Evolutionary conservation across 108 stramenopile species (phyloP), one percentile per base, ranked within the genome.

Genomic region (Pseudonitzschia delicatissima): DNA sequence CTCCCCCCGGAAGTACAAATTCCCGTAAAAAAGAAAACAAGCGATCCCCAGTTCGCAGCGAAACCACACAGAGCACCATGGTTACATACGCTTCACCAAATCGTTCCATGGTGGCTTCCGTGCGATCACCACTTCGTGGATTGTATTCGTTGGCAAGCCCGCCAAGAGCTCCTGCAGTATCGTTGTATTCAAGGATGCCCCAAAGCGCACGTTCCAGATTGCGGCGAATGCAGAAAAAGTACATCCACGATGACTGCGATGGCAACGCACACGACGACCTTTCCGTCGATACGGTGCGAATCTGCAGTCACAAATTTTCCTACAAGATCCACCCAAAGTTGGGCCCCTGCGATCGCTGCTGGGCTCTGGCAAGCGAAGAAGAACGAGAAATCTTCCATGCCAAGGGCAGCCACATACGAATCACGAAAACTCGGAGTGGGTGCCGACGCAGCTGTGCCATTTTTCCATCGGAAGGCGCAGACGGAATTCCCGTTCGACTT

Each of bases 291-390:
- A 29, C 45, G 18, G 13, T 55, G n/a, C 53, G 53, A n/a, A 21
- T 59, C 1, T 73, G 72, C 49, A 17, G 23, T 13, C 27, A 32
- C 45, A 39, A 44, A 27, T 73, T 58, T 57, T 45, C 26, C 8
- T 64, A 57, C 25, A 61, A 67, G 18, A 27, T 73, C 15, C 72
- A 73, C 20, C 20, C 49, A 15, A 60, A 21, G 18, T 12, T 27
- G 5, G 72, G 65, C 39, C 55, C 66, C 9, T 73, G 72, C 44
- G 65, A 73, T 32, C 72, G 72, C 23, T 73, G 72, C 55, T 49
- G 53, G 27, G 21, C 65, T 8, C 66, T 53, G 57, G 64, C 72
- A 13, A 48, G 57, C 2, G 21, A 21, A 7, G 72, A 60, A 25
- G 72, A 73, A 32, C 65, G 58, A 53, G 47, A 62, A 12, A 33